Percentiles rank a stretch among this genome's conserved stretches.
Evolutionary conservation across 345 rosid genomes (phyloP).

Genomic region (Bruguiera sexangula): DNA sequence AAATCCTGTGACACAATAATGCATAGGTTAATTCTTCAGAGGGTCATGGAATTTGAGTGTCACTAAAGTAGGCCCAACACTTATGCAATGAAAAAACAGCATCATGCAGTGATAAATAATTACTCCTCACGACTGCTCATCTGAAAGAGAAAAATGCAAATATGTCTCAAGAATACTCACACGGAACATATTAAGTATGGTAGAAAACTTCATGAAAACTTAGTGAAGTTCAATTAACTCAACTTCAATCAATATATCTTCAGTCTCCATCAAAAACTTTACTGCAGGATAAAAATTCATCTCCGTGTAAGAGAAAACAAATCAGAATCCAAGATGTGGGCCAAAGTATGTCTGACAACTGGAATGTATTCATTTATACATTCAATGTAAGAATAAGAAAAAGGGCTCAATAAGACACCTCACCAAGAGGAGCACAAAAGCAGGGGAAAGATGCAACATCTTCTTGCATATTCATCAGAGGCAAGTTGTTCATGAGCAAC

Average conservation of each 20-base stretch:
- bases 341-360: background rate
- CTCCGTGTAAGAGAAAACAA: slow-evolving; percentile 27
- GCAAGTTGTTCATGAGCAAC: slow-evolving; percentile 51
- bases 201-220: slow-evolving; percentile 57
- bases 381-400: slow-evolving; percentile 8
- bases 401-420: slow-evolving; percentile 15
- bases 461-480: slow-evolving; percentile 33
- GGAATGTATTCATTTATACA: background rate
- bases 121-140: background rate
- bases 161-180: slow-evolving; percentile 44
- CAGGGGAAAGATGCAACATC: slow-evolving; percentile 31
- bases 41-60: background rate
- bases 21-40: slow-evolving; percentile 8
- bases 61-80: background rate
- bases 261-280: slow-evolving; percentile 49
- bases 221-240: slow-evolving; percentile 38
- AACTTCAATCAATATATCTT: slow-evolving; percentile 51
- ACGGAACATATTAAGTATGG: slow-evolving; percentile 32
- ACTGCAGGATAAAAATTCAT: slow-evolving; percentile 31
- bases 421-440: slow-evolving; percentile 8
- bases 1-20: slow-evolving; percentile 47
- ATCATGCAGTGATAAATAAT: background rate
- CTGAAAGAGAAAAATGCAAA: background rate
- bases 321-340: slow-evolving; percentile 14
- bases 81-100: background rate